Percentiles rank a stretch among this genome's conserved stretches.
Conservation (phyloP, 768 basidiomycete genomes). For the Omphalotus guepiniiformis region DNA sequence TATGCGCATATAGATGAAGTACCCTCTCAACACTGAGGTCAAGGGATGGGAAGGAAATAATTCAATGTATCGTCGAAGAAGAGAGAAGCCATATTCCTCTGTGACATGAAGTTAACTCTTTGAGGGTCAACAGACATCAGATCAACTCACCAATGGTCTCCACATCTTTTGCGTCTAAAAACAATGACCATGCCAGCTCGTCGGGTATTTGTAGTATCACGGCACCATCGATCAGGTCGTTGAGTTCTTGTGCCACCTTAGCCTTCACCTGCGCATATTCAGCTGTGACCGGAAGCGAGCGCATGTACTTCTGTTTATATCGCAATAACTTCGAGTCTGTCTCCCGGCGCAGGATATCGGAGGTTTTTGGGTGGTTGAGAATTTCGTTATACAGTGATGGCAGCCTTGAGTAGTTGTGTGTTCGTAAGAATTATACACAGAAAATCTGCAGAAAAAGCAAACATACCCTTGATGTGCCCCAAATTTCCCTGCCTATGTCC, state of each 20-base stretch:
- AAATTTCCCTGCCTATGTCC: conserved; percentile 66
- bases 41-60: conserved; percentile 62
- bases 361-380: conserved; percentile 74
- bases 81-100: conserved; percentile 59
- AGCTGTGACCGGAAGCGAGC: conserved; percentile 45
- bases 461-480: conserved; percentile 54
- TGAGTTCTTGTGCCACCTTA: conserved; percentile 54
- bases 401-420: conserved; percentile 41
- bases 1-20: conserved; percentile 58
- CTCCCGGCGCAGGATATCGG: conserved; percentile 72
- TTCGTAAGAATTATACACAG: background rate
- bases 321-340: conserved; percentile 74
- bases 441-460: background rate
- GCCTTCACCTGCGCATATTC: conserved; percentile 37
- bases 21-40: conserved; percentile 57
- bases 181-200: conserved; percentile 77
- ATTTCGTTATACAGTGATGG: conserved; percentile 72
- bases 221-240: conserved; percentile 69
- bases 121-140: conserved; percentile 7
- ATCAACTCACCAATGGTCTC: conserved; percentile 55
- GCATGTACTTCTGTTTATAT: conserved; percentile 58
- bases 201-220: conserved; percentile 74
- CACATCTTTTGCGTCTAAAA: conserved; percentile 70
- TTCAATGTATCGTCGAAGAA: conserved; percentile 55
- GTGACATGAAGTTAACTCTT: conserved; percentile 3